Base-by-base conservation (phyloP, 352 stramenopile genomes). In the Globisporangium abappressorium region DNA sequence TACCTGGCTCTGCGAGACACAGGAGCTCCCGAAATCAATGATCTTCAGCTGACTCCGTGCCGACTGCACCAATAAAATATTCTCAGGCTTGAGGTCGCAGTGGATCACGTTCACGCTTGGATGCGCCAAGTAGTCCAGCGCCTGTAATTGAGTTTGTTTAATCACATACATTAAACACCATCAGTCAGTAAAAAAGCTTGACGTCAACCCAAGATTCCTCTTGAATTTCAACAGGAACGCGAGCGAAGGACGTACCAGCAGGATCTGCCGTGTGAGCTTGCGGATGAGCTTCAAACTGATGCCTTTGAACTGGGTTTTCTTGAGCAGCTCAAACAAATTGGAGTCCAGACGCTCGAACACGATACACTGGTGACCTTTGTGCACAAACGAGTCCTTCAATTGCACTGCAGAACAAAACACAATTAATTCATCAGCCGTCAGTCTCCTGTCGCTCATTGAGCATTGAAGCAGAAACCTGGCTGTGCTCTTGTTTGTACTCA, bases 41-140 rank as follows among this genome's bases (percentile, higher is more conserved):
- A 99, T 82, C 80, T 99, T 99, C 61, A 99, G 91, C 22, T 92
- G 95, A 73, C 91, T 98, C 53, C 97, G 93, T 26, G 96, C 98
- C 3, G 93, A 91, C 64, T 98, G 87, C 46, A 92, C 82, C 20
- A 99, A 75, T 65, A 99, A 70, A 66, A 99, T 99, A 76, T 99
- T 99, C 78, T 99, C 98, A 5, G 98, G 98, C 76, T 99, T 99
- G 26, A 99, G 82, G 83, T 99, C 98, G 78, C 97, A 99, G 78
- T 99, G 98, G 62, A 99, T 99, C 38, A 99, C 91, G 71, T 98
- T 96, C 22, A 99, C 90, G 59, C 95, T 90, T 0, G 87, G 84
- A 34, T 94, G 81, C 15, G 91, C 82, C 59, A 99, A 78, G 62
- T 96, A 98, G 36, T 90, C 80, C 33, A 98, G 76, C 4, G 81